phyloP scores from a whole-genome alignment of 768 basidiomycete genomes.

The Boletus rubropictus region DNA sequence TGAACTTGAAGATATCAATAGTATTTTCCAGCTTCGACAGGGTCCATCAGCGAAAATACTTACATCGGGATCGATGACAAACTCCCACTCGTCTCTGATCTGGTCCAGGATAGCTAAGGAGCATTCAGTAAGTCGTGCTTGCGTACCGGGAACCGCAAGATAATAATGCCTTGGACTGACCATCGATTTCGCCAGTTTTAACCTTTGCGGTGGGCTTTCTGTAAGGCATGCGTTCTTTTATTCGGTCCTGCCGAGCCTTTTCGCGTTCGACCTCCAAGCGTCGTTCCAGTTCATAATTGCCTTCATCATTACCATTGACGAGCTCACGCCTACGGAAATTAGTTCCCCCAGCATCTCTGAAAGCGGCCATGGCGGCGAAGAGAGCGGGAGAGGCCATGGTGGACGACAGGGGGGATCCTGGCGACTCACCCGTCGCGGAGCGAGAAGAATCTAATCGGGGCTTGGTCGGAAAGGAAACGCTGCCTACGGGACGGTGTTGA shows the following conservation, averaged over 20 bases:
- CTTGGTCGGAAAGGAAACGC: conserved; percentile 15
- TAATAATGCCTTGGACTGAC: conserved; percentile 38
- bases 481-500: conserved; percentile 29
- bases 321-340: conserved; percentile 52
- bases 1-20: conserved; percentile 54
- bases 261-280: conserved; percentile 60
- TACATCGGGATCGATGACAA: conserved; percentile 78
- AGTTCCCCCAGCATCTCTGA: conserved; percentile 46
- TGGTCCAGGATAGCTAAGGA: conserved; percentile 71
- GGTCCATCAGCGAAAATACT: conserved; percentile 19
- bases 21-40: conserved; percentile 1
- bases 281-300: conserved; percentile 52
- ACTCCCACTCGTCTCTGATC: conserved; percentile 87
- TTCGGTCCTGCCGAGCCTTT: conserved; percentile 59
- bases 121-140: conserved; percentile 1
- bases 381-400: conserved; percentile 43
- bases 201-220: conserved; percentile 47
- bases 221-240: conserved; percentile 62
- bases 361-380: conserved; percentile 59
- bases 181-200: conserved; percentile 79
- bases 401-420: conserved; percentile 22
- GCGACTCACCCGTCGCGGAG: conserved; percentile 11
- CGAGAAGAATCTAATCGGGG: conserved; percentile 16
- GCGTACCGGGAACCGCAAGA: background rate
- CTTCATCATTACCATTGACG: conserved; percentile 47